Conservation (phyloP, 176 grass and related monocot species). For the Lolium multiflorum region DNA sequence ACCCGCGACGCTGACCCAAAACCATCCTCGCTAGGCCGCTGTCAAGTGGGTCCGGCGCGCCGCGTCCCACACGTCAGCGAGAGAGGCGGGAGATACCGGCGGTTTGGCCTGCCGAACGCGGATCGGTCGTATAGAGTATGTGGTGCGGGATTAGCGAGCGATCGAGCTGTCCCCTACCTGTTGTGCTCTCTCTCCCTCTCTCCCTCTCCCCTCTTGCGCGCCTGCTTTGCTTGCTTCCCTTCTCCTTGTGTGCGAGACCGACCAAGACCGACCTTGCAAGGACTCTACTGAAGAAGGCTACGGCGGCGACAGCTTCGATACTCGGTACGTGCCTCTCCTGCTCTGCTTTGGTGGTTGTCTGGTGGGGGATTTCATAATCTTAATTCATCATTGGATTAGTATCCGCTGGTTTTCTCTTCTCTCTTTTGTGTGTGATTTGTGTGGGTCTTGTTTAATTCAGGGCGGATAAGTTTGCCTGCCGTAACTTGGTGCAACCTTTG, state of each 20-base stretch:
- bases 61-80: neutral
- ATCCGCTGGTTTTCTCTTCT: neutral
- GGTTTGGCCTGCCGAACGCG: neutral
- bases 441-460: constrained; percentile 10
- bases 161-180: constrained; percentile 66
- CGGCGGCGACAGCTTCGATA: neutral
- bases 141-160: constrained; percentile 58
- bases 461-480: neutral
- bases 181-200: constrained; percentile 13
- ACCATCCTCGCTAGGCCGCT: fast-evolving
- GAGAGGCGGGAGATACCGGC: fast-evolving
- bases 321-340: constrained; percentile 40
- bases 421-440: neutral
- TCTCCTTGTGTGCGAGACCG: neutral
- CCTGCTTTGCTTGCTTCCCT: constrained; percentile 25
- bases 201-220: neutral
- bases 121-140: constrained; percentile 52
- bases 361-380: constrained; percentile 12
- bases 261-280: too few relatives aligned
- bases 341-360: constrained; percentile 6
- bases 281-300: neutral
- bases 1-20: neutral
- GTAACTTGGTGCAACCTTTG: neutral
- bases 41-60: fast-evolving
- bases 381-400: neutral